Conservation (phyloP, 2,329 filamentous ascomycete species). For the Ascochyta fabae region DNA sequence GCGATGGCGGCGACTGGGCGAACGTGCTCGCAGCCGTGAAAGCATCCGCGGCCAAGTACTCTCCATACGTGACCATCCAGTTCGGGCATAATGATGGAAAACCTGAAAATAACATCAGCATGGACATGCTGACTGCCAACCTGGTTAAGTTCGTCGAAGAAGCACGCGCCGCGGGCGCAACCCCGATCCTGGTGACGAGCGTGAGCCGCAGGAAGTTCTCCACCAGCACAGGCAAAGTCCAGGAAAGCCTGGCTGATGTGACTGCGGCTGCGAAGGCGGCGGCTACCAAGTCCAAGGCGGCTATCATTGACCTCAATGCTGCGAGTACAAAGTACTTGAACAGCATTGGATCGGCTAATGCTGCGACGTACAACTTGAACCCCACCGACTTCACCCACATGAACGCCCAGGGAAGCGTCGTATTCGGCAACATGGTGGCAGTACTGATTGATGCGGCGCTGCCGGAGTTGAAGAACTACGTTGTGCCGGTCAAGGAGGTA, state of each 20-base stretch:
- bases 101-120: constrained; percentile 53
- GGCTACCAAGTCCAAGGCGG: constrained; percentile 48
- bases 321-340: constrained; percentile 59
- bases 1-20: constrained; percentile 59
- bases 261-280: constrained; percentile 56
- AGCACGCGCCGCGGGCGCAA: constrained; percentile 37
- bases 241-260: constrained; percentile 55
- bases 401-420: constrained; percentile 28
- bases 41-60: constrained; percentile 43
- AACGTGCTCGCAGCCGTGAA: constrained; percentile 54
- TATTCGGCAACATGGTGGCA: constrained; percentile 34
- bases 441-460: constrained; percentile 20
- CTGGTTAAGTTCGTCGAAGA: constrained; percentile 53
- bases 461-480: constrained; percentile 18
- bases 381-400: constrained; percentile 31
- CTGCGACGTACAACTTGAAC: constrained; percentile 57
- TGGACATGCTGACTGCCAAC: constrained; percentile 58
- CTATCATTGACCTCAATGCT: constrained; percentile 60
- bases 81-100: constrained; percentile 69
- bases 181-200: constrained; percentile 59
- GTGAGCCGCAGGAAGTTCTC: constrained; percentile 58
- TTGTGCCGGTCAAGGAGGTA: constrained; percentile 20
- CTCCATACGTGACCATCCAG: constrained; percentile 61
- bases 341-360: constrained; percentile 56
- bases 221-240: constrained; percentile 47